These are phyloP conservation scores for Apiotrichum akiyoshidainum DNA, from an alignment of 1,284 basidiomycete genomes.

Conservation along the genomic window DNA sequence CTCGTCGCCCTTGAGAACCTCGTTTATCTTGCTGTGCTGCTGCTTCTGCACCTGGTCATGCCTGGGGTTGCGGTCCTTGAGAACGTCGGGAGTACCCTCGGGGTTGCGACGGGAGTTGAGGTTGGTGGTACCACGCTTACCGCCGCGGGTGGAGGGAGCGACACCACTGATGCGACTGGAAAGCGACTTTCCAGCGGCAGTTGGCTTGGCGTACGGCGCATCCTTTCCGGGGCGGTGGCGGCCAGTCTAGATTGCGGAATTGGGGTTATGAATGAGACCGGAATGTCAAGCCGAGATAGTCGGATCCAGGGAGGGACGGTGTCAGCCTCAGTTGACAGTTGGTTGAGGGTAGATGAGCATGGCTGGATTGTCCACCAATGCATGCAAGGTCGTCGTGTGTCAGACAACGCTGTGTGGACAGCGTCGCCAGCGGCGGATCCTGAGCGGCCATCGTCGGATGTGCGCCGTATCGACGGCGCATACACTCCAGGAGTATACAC, in stretches of 20 bases:
- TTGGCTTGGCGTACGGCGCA: slow-evolving; percentile 22
- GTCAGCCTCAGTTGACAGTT: too few relatives aligned
- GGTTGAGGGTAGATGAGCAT: too few relatives aligned
- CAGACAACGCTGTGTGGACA: too few relatives aligned
- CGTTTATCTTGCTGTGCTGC: slow-evolving; percentile 34
- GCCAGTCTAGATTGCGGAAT: slow-evolving; percentile 16
- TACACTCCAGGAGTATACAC: neutral
- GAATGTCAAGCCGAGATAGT: neutral
- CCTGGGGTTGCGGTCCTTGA: slow-evolving; percentile 18
- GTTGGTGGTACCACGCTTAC: slow-evolving; percentile 10
- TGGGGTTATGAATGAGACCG: neutral
- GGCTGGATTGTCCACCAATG: too few relatives aligned
- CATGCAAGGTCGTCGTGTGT: too few relatives aligned
- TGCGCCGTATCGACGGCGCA: too few relatives aligned
- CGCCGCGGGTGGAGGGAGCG: neutral
- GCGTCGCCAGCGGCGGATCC: too few relatives aligned
- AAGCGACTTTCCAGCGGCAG: slow-evolving; percentile 9
- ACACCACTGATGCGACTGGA: slow-evolving; percentile 18
- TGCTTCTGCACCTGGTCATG: slow-evolving; percentile 20
- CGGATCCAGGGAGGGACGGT: neutral
- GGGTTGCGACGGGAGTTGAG: slow-evolving; percentile 22
- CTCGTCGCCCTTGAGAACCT: slow-evolving; percentile 34
- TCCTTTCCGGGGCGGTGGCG: slow-evolving; percentile 21
- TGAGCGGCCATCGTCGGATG: too few relatives aligned
- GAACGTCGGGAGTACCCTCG: slow-evolving; percentile 26